Percentiles rank a stretch among this genome's conserved stretches.
Conservation (phyloP, 108 stramenopile species). For the Bacterosira constricta region DNA sequence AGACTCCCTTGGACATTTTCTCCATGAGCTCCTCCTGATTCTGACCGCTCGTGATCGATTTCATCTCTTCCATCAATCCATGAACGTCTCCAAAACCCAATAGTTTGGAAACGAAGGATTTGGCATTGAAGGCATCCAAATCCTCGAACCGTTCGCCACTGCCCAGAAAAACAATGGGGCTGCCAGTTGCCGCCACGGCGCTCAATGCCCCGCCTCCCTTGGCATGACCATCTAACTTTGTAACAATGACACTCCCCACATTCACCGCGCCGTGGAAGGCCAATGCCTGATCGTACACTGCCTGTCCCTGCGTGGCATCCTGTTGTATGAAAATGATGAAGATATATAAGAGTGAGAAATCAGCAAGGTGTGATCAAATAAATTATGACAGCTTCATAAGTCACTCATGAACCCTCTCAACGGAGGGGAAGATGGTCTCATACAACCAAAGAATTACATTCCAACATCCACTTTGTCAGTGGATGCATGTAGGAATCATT, state of each 20-base stretch:
- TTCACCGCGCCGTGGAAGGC: constrained; percentile 93
- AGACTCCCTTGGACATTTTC: constrained; percentile 91
- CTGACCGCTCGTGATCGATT: constrained; percentile 60
- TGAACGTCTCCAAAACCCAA: constrained; percentile 89
- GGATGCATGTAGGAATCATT: no score
- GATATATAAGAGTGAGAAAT: no score
- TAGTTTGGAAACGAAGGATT: constrained; percentile 90
- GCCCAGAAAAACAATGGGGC: constrained; percentile 97
- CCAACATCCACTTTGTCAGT: no score
- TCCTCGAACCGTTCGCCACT: constrained; percentile 98
- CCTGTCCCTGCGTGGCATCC: constrained; percentile 99
- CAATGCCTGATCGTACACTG: constrained; percentile 93
- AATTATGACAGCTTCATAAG: no score
- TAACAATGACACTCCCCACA: constrained; percentile 95
- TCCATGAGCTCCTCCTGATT: constrained; percentile 86
- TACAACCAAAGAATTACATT: no score
- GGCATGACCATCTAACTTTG: constrained; percentile 99
- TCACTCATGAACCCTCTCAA: no score
- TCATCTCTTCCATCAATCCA: constrained; percentile 81
- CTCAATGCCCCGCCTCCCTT: constrained; percentile 98
- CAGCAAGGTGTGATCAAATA: no score
- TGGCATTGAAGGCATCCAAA: constrained; percentile 95
- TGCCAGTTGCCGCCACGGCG: constrained; percentile 94
- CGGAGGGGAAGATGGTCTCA: no score
- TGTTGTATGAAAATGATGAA: no score